These are phyloP conservation scores for Sporothrix inflata DNA, from an alignment of 2,329 filamentous ascomycete species.

Conservation along the genomic window DNA sequence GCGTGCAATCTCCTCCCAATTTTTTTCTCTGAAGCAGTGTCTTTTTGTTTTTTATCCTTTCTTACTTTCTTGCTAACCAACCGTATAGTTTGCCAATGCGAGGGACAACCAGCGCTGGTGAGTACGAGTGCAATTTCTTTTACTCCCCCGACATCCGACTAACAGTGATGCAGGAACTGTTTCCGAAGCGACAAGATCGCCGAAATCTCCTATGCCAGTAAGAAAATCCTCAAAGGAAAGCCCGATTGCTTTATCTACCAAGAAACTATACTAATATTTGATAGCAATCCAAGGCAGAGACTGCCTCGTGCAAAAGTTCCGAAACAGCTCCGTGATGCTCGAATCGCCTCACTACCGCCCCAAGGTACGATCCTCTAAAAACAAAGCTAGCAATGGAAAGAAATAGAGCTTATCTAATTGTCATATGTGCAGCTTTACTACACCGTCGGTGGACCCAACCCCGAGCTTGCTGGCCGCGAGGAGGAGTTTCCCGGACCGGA, in stretches of 20 bases:
- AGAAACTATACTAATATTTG: slow-evolving; percentile 36
- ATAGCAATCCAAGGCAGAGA: slow-evolving; percentile 89
- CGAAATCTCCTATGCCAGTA: slow-evolving; percentile 94
- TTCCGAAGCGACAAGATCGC: slow-evolving; percentile 84
- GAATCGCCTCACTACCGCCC: slow-evolving; percentile 81
- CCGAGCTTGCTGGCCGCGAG: slow-evolving; percentile 67
- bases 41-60: not conserved
- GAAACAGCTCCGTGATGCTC: slow-evolving; percentile 95
- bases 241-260: not conserved
- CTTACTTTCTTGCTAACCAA: slow-evolving; percentile 35
- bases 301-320: slow-evolving; percentile 89
- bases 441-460: slow-evolving; percentile 52
- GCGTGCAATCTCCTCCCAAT: not conserved
- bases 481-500: slow-evolving; percentile 77
- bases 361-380: slow-evolving; percentile 58
- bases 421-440: slow-evolving; percentile 52
- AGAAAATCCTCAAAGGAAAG: slow-evolving; percentile 42
- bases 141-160: not conserved
- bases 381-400: not conserved
- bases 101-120: slow-evolving; percentile 73
- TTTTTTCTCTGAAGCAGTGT: not conserved
- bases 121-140: slow-evolving; percentile 31
- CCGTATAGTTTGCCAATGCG: slow-evolving; percentile 68
- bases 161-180: slow-evolving; percentile 62
- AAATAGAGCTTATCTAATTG: slow-evolving; percentile 32